Conservation (phyloP, 768 basidiomycete genomes). For the Mycena albidolilacea region DNA sequence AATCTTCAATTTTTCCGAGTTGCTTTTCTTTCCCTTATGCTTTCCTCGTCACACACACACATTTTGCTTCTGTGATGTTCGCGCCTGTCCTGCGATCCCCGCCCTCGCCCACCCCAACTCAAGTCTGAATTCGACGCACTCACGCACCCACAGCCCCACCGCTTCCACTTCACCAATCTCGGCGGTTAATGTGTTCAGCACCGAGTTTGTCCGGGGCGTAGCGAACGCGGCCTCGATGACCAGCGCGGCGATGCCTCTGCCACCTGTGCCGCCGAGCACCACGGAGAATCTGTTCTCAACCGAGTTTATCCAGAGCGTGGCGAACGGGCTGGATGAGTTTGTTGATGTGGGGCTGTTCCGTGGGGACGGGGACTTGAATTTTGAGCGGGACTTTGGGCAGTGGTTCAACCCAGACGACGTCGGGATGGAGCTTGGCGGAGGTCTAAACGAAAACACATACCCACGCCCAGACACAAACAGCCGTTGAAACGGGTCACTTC, state of each 20-base stretch:
- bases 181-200: conserved; percentile 43
- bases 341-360: conserved; percentile 44
- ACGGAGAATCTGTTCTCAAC: too few relatives aligned
- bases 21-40: neutral
- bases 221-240: too few relatives aligned
- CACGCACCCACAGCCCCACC: conserved; percentile 10
- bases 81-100: neutral
- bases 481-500: too few relatives aligned
- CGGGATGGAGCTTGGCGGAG: too few relatives aligned
- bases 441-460: too few relatives aligned
- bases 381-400: too few relatives aligned
- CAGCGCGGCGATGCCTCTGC: too few relatives aligned
- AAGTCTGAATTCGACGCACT: conserved; percentile 14
- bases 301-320: conserved; percentile 42
- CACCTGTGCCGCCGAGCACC: too few relatives aligned
- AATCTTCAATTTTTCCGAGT: too few relatives aligned
- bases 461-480: too few relatives aligned
- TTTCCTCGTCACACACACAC: conserved; percentile 4
- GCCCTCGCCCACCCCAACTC: neutral
- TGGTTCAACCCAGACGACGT: too few relatives aligned
- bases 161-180: conserved; percentile 17
- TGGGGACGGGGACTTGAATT: too few relatives aligned
- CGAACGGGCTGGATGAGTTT: conserved; percentile 52
- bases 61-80: conserved; percentile 1
- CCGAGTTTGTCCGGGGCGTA: conserved; percentile 42